phyloP scores from a whole-genome alignment of 2,329 filamentous ascomycete genomes.

The Alternaria ethzedia region DNA sequence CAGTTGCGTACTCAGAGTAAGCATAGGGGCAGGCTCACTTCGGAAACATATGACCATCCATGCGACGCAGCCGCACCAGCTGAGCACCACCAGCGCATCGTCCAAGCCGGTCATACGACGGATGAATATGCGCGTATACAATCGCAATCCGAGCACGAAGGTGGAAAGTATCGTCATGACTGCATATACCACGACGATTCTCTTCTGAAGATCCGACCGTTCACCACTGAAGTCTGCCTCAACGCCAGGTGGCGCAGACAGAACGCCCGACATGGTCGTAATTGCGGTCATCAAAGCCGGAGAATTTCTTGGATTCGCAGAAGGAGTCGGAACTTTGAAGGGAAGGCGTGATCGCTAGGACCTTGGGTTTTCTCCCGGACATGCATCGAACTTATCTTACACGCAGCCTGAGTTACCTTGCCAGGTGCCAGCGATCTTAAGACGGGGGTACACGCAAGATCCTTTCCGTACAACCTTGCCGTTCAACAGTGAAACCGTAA shows the following conservation, averaged over 20 bases:
- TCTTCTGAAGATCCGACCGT: slow-evolving; percentile 17
- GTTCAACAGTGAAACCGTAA: slow-evolving; percentile 14
- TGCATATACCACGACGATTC: slow-evolving; percentile 18
- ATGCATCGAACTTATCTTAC: slow-evolving; percentile 13
- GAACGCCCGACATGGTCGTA: slow-evolving; percentile 10
- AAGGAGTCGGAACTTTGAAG: neutral
- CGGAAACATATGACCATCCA: slow-evolving; percentile 20
- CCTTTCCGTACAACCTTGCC: slow-evolving; percentile 1
- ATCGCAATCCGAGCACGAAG: slow-evolving; percentile 14
- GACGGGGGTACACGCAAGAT: slow-evolving; percentile 1
- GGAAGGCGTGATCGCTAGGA: neutral
- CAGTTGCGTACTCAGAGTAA: neutral
- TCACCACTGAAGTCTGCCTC: slow-evolving; percentile 13
- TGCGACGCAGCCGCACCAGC: slow-evolving; percentile 24
- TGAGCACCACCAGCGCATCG: slow-evolving; percentile 17
- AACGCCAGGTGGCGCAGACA: slow-evolving; percentile 13
- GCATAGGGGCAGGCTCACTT: slow-evolving; percentile 1
- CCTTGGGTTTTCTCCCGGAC: neutral
- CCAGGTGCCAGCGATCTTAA: slow-evolving; percentile 4
- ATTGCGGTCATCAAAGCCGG: slow-evolving; percentile 3
- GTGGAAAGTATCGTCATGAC: slow-evolving; percentile 19
- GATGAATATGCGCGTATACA: slow-evolving; percentile 26
- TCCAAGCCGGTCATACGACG: slow-evolving; percentile 16
- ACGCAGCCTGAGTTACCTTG: slow-evolving; percentile 3
- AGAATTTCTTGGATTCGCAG: neutral